Conservation (phyloP, 148 eudicot genomes). For the Pouteria glomerata region DNA sequence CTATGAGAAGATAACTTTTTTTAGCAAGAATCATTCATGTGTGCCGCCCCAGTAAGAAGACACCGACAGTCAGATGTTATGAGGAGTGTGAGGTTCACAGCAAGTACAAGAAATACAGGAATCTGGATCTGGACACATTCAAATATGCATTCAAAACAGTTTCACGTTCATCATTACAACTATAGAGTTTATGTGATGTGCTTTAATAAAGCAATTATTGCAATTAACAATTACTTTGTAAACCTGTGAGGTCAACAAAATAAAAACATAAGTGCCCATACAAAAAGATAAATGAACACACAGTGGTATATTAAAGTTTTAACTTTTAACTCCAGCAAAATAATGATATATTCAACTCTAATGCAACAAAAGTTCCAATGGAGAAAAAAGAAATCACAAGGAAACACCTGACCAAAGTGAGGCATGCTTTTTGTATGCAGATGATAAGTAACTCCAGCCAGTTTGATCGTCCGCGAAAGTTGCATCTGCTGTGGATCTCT, state of each 20-base stretch:
- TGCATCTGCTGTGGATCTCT: constrained; percentile 24
- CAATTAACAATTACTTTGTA: neutral
- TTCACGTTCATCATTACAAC: neutral
- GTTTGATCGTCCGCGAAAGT: constrained; percentile 28
- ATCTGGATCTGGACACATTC: neutral
- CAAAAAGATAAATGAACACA: neutral
- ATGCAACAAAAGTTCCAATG: neutral
- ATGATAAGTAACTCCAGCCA: constrained; percentile 43
- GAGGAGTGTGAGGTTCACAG: neutral
- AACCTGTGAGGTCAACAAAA: neutral
- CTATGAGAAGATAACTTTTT: no score
- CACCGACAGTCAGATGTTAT: neutral
- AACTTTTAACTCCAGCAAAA: neutral
- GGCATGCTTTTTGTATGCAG: constrained; percentile 39
- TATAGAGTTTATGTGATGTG: neutral
- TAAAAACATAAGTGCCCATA: neutral
- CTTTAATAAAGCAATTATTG: neutral
- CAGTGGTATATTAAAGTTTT: neutral
- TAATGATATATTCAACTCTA: neutral
- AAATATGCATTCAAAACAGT: neutral
- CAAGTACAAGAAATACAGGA: neutral
- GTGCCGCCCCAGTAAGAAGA: no score
- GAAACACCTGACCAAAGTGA: constrained; percentile 45
- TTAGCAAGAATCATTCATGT: no score
- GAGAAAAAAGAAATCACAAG: constrained; percentile 5